These are phyloP conservation scores for Fusarium falciforme DNA, from an alignment of 2,329 filamentous ascomycete species.

Conservation along the genomic window DNA sequence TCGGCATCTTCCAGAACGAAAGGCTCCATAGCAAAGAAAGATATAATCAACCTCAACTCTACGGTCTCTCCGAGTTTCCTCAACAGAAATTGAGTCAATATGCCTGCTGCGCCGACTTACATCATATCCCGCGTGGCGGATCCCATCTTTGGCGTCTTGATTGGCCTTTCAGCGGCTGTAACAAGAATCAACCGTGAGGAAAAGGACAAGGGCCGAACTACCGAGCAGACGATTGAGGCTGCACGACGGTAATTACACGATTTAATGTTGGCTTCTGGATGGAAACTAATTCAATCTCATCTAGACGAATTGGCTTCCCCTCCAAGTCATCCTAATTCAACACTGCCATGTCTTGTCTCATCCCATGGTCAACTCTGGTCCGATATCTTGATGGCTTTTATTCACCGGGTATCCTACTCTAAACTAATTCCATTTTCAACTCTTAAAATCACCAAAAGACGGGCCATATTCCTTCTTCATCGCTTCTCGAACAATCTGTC, in stretches of 20 bases:
- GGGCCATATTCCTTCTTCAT: constrained; percentile 76
- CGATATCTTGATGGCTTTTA: neutral
- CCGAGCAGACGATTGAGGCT: constrained; percentile 61
- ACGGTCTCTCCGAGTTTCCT: neutral
- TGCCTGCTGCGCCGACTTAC: constrained; percentile 65
- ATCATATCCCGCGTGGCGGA: constrained; percentile 70
- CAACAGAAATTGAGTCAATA: constrained; percentile 43
- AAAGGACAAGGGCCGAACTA: constrained; percentile 66
- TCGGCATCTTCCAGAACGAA: constrained; percentile 12
- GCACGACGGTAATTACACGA: constrained; percentile 53
- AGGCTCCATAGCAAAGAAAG: neutral
- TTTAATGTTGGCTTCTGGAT: neutral
- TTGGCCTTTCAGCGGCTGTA: constrained; percentile 66
- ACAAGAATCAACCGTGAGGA: constrained; percentile 71
- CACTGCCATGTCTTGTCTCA: neutral
- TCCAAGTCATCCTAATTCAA: constrained; percentile 35
- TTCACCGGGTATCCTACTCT: constrained; percentile 9
- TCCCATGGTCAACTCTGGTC: neutral
- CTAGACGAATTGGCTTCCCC: constrained; percentile 48
- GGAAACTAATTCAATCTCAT: neutral
- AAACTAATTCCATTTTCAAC: constrained; percentile 21
- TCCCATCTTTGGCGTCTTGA: constrained; percentile 68
- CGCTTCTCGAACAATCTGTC: constrained; percentile 75
- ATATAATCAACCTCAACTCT: neutral
- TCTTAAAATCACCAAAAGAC: constrained; percentile 55